Conservation (phyloP, 1,139 yeast genomes). For the Blastobotrys arbuscula region DNA sequence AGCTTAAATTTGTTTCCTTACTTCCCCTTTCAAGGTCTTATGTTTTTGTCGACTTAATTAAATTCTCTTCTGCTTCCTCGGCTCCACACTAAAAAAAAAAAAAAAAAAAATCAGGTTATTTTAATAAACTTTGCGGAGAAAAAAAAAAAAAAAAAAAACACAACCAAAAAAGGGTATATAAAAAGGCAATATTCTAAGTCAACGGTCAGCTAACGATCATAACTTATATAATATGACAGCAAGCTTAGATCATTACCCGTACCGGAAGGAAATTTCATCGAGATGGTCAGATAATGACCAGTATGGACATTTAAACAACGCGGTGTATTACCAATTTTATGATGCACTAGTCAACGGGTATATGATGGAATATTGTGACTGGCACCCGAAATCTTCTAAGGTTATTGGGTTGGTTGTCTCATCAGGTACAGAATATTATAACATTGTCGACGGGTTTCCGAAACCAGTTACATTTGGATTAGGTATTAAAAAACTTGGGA, state of each 20-base stretch:
- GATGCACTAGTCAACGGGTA: conserved; percentile 29
- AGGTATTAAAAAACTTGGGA: conserved; percentile 27
- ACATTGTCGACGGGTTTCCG: conserved; percentile 30
- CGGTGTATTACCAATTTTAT: conserved; percentile 30
- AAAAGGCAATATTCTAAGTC: too few relatives aligned
- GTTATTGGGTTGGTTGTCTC: conserved; percentile 30
- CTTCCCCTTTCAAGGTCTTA: too few relatives aligned
- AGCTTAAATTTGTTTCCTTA: conserved; percentile 11
- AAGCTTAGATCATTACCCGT: conserved; percentile 23
- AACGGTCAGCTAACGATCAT: too few relatives aligned
- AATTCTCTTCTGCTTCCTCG: too few relatives aligned
- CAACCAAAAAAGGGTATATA: too few relatives aligned
- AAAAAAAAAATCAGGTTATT: too few relatives aligned
- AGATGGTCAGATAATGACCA: conserved; percentile 32
- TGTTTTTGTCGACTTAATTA: too few relatives aligned
- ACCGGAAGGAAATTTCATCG: conserved; percentile 20
- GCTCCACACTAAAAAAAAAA: too few relatives aligned
- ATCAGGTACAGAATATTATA: conserved; percentile 29
- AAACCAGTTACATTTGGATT: conserved; percentile 28
- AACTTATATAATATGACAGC: too few relatives aligned
- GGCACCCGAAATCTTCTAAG: conserved; percentile 15
- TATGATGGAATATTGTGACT: conserved; percentile 27
- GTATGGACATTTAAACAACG: conserved; percentile 32
- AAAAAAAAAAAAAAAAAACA: too few relatives aligned
- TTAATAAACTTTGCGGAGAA: too few relatives aligned